These are phyloP conservation scores for Fusarium albidum DNA, from an alignment of 2,329 filamentous ascomycete genomes.

Conservation along the genomic window DNA sequence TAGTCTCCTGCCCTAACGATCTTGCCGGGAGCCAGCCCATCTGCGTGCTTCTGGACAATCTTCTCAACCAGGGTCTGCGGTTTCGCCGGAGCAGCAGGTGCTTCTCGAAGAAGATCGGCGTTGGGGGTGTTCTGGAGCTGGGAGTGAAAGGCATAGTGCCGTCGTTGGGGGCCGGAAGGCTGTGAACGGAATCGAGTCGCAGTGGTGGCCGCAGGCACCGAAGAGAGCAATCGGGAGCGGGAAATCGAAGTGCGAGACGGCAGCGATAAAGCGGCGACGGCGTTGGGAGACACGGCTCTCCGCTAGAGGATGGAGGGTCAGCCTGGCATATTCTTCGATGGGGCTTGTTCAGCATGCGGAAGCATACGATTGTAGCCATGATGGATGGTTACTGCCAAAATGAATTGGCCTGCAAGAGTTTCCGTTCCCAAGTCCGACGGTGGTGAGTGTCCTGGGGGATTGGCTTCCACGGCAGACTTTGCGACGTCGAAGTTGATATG, in stretches of 20 bases:
- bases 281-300: conserved; percentile 30
- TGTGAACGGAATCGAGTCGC: conserved; percentile 21
- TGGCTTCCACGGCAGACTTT: no score
- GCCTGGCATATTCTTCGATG: no score
- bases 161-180: conserved; percentile 9
- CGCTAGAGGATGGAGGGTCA: no score
- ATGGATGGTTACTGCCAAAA: no score
- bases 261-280: conserved; percentile 10
- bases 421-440: no score
- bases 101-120: conserved; percentile 62
- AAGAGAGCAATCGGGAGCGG: conserved; percentile 23
- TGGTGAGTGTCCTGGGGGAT: no score
- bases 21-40: conserved; percentile 80
- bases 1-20: conserved; percentile 83
- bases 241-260: conserved; percentile 12
- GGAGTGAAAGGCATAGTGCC: conserved; percentile 60
- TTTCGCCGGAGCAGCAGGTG: conserved; percentile 30
- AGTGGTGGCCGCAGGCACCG: no score
- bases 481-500: no score
- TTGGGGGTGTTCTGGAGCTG: conserved; percentile 64
- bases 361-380: no score
- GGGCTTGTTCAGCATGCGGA: no score
- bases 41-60: conserved; percentile 83
- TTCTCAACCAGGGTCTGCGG: conserved; percentile 91
- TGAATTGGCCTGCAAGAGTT: no score